Evolutionary conservation across 495 filamentous ascomycete species (phyloP).

Genomic region (Halenospora varia): DNA sequence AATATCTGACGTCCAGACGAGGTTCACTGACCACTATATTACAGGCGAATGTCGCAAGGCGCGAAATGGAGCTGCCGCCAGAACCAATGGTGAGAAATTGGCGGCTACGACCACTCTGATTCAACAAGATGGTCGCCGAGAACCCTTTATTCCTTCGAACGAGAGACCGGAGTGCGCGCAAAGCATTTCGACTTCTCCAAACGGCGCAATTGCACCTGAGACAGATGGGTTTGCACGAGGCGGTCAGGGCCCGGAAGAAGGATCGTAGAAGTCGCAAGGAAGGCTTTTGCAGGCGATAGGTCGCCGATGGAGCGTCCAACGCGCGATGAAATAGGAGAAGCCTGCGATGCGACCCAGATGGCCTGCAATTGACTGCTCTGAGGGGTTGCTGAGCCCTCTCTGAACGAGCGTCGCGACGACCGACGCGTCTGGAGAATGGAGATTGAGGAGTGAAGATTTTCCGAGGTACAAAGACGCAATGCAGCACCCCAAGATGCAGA

Average conservation of each 20-base stretch:
- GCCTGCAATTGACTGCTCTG: neutral
- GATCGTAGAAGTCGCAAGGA: neutral
- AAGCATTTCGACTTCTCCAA: conserved; percentile 27
- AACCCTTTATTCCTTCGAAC: conserved; percentile 27
- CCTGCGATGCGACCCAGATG: neutral
- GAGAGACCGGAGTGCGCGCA: conserved; percentile 23
- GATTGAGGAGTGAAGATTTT: neutral
- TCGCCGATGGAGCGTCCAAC: conserved; percentile 15
- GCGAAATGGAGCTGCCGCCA: conserved; percentile 16
- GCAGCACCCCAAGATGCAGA: conserved; percentile 1
- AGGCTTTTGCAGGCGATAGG: neutral
- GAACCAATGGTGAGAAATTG: conserved; percentile 14
- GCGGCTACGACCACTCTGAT: conserved; percentile 20
- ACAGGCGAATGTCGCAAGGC: conserved; percentile 15
- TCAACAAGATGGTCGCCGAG: conserved; percentile 23
- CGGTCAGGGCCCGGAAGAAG: conserved; percentile 5
- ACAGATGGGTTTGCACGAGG: conserved; percentile 14
- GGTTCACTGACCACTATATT: conserved; percentile 26
- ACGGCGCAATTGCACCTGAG: conserved; percentile 21
- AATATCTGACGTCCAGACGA: conserved; percentile 18
- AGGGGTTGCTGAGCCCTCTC: conserved; percentile 11
- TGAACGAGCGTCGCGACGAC: conserved; percentile 23
- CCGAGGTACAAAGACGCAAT: conserved; percentile 12
- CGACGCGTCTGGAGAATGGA: conserved; percentile 22
- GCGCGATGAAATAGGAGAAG: conserved; percentile 5